These are phyloP conservation scores for Dendrobium catenatum DNA, from an alignment of 106 monocot genomes.

Conservation along the genomic window DNA sequence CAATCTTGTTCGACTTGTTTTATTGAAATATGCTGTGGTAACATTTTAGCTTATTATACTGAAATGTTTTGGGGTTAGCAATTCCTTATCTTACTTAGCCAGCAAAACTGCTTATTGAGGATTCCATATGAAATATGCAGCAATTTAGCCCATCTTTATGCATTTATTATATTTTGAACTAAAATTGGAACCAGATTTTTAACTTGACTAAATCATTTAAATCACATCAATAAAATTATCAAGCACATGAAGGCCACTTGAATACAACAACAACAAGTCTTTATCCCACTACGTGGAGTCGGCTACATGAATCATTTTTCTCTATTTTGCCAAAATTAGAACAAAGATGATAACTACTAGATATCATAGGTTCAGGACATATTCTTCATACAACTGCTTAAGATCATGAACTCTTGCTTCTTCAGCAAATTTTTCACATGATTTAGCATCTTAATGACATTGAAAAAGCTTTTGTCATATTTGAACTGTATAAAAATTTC, in stretches of 20 bases:
- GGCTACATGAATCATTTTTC: no score
- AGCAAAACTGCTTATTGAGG: no score
- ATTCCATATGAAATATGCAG: not conserved
- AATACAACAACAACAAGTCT: no score
- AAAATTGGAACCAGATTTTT: not conserved
- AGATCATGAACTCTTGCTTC: not conserved
- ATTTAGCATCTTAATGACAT: not conserved
- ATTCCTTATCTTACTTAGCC: not conserved
- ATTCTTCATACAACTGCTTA: not conserved
- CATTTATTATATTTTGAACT: not conserved
- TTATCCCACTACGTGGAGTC: no score
- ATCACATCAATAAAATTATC: not conserved
- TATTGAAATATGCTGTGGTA: no score
- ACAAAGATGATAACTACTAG: not conserved
- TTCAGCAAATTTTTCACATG: not conserved
- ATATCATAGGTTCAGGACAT: not conserved
- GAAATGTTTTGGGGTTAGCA: not conserved
- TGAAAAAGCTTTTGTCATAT: not conserved
- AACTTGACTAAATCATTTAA: not conserved
- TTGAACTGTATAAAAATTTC: not conserved
- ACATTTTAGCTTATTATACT: not conserved
- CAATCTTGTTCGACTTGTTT: no score
- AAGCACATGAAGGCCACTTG: not conserved
- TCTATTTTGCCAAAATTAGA: not conserved
- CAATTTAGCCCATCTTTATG: not conserved